Evolutionary conservation across 306 rosid genomes (phyloP).

Genomic region (Medicago lupulina): DNA sequence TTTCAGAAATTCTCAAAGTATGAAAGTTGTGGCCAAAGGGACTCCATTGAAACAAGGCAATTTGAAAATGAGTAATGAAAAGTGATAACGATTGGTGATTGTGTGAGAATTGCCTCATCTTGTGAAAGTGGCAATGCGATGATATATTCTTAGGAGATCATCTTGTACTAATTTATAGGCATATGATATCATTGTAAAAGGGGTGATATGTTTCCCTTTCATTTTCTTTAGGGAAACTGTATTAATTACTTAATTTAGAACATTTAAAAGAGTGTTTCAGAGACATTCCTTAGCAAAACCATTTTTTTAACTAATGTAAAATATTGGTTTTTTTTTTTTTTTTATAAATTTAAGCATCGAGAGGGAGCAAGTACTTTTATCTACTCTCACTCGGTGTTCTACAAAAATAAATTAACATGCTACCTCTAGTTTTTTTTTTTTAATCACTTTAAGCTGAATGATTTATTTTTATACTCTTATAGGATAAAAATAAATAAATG

Average conservation of each 20-base stretch:
- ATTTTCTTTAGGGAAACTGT: no score
- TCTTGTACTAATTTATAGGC: not conserved
- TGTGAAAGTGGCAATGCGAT: not conserved
- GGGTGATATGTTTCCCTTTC: conserved; percentile 13
- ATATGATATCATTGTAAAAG: not conserved
- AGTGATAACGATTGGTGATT: no score
- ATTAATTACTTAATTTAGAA: no score
- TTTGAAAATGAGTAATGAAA: conserved; percentile 30
- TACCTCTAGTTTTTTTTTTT: no score
- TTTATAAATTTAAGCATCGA: not conserved
- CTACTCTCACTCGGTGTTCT: conserved; percentile 3
- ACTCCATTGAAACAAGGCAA: conserved; percentile 57
- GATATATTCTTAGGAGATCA: not conserved
- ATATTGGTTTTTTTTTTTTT: not conserved
- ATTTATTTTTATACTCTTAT: no score
- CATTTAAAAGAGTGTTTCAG: no score
- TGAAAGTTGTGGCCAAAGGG: conserved; percentile 81
- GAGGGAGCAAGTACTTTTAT: not conserved
- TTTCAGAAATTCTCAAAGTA: conserved; percentile 88
- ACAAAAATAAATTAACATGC: no score
- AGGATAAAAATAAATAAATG: no score
- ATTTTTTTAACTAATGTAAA: conserved; percentile 22
- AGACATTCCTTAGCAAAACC: no score
- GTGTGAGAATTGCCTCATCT: no score
- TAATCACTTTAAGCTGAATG: no score